These are phyloP conservation scores for Exophiala alcalophila DNA, from an alignment of 2,329 filamentous ascomycete species.

Conservation along the genomic window DNA sequence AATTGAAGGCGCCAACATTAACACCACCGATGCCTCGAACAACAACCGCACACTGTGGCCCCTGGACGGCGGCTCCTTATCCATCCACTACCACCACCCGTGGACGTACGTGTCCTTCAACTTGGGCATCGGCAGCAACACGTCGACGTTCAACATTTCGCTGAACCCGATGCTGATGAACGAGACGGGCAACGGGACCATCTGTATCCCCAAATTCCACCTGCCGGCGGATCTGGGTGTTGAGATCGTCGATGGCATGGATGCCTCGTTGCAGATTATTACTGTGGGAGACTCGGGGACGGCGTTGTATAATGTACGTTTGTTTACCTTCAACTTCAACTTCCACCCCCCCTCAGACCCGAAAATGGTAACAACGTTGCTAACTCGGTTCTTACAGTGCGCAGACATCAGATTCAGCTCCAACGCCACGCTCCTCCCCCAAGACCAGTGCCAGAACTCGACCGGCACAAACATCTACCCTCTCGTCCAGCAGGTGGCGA, in stretches of 20 bases:
- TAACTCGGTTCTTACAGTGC: conserved; percentile 37
- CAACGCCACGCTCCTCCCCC: conserved; percentile 37
- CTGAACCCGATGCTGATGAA: conserved; percentile 44
- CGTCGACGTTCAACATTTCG: conserved; percentile 47
- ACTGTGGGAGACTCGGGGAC: conserved; percentile 42
- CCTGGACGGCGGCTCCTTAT: conserved; percentile 42
- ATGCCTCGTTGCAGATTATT: conserved; percentile 47
- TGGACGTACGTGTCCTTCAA: conserved; percentile 49
- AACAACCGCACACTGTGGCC: conserved; percentile 49
- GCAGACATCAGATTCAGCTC: conserved; percentile 45
- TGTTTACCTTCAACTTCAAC: too few relatives aligned
- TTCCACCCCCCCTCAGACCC: too few relatives aligned
- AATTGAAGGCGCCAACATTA: conserved; percentile 40
- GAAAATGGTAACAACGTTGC: too few relatives aligned
- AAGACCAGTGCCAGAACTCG: conserved; percentile 40
- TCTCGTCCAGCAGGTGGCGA: conserved; percentile 20
- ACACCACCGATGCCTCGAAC: conserved; percentile 33
- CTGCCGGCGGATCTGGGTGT: conserved; percentile 33
- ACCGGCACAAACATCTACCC: conserved; percentile 39
- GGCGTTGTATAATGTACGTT: conserved; percentile 48
- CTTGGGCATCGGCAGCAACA: conserved; percentile 41
- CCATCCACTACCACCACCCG: conserved; percentile 42
- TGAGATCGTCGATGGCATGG: conserved; percentile 37
- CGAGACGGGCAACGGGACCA: conserved; percentile 47
- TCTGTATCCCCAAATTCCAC: conserved; percentile 43